Base-by-base conservation (phyloP, 2,329 filamentous ascomycete genomes). In the Colletotrichum musae region DNA sequence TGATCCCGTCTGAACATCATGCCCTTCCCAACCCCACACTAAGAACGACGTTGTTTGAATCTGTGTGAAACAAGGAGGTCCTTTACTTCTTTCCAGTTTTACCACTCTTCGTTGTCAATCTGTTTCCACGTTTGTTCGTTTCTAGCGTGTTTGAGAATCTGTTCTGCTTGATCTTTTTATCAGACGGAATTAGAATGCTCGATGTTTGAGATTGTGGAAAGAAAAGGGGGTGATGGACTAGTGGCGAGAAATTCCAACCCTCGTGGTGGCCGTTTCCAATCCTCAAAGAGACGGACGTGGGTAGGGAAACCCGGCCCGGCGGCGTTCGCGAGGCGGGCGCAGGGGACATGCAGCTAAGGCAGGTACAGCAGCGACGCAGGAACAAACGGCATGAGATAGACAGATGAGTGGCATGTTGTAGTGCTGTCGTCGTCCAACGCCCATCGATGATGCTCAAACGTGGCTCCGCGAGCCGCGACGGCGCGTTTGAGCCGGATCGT, bases 401-500 rank as follows among this genome's bases (percentile, higher is more conserved):
- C 32, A 36, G 32, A 36, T 36, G 32, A 10, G 32, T 36, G 32
- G 32, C 32, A 36, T 36, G 9, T 36, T 6, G 32, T 36, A 10
- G 28, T 32, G 28, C 10, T 2, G 28, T 32, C 7, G 28, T 32
- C 7, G 32, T 36, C 32, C 32, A 36, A 18, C 36, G 53, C 53
- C 53, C 53, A 16, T 57, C 53, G 9, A 36, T 36, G 32, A 10
- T 2, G 50, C 18, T 32, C 36, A n/a, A 65, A 48, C 48, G 43
- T 43, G 54, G 57, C 28, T 26, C 41, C 28, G 43, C 53, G 45
- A 15, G 28, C 50, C 5, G 53, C 61, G 47, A 43, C 47, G 60
- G 65, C 65, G 60, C 56, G 65, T 68, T 64, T 52, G 61, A 32
- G 51, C 53, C 61, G 48, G 60, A 65, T 69, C 61, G 48, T 56